Evolutionary conservation across 768 basidiomycete genomes (phyloP), one percentile per base, ranked within the genome.

Genomic region (Boletus tylopilopsis): DNA sequence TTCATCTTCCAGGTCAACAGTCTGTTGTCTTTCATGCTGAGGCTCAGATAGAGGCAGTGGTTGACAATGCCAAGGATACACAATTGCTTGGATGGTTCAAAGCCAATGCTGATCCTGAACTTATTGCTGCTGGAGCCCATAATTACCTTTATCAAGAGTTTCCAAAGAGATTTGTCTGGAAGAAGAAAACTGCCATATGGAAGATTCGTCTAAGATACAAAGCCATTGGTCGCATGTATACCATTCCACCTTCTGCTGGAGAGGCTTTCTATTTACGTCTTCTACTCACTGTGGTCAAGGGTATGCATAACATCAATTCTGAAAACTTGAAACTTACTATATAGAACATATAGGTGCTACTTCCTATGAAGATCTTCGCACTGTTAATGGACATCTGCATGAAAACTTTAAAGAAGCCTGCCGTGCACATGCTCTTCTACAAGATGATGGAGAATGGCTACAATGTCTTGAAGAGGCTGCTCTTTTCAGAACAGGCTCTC

Each of bases 391-490:
- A 3, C 24, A 57, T 2, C 30, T 55, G 0, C 55, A 66, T 61
- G 44, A 52, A 0, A 70, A 69, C 1, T 79, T 72, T 42, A 58
- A 64, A 27, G 70, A 67, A 1, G 75, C 76, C 3, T 80, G 77
- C 46, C n/a, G 63, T 15, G 67, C 68, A 19, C 41, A 45, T 6
- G 76, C 74, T 1, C 67, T 80, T 0, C 61, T 80, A 5, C 67
- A 76, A 19, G 71, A 77, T 68, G 72, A 81, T 57, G 56, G 56
- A n/a, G 76, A 81, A 55, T 79, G 74, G 73, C 16, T 58, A 0
- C 50, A 52, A 6, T 79, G 76, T 55, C 49, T 81, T 0, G 7
- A 58, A 16, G 76, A 81, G 13, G 76, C 73, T 33, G 49, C 60
- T 15, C 25, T 45, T 0, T 34, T 47, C 6, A 7, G 0, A 2